Conservation (phyloP, 2,329 filamentous ascomycete genomes). For the Aspergillus alliaceus region DNA sequence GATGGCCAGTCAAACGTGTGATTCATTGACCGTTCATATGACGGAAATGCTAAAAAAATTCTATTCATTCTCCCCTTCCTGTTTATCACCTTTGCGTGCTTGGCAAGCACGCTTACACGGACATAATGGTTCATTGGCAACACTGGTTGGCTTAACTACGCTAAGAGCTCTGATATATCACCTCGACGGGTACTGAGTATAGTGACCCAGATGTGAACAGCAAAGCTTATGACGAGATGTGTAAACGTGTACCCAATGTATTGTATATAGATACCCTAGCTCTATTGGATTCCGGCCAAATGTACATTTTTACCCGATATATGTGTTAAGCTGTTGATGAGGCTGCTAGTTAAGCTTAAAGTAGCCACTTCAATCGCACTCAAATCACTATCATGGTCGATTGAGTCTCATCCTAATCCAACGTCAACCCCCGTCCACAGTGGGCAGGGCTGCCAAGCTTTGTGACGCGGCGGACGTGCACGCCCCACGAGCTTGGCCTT, state of each 20-base stretch:
- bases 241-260: slow-evolving; percentile 1
- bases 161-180: not conserved
- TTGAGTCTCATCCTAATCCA: not conserved
- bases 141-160: not conserved
- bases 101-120: not conserved
- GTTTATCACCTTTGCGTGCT: not conserved
- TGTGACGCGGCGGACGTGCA: not conserved
- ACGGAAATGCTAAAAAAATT: not conserved
- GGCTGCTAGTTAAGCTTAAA: not conserved
- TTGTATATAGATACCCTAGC: slow-evolving; percentile 25
- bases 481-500: not conserved
- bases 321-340: not conserved
- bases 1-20: slow-evolving; percentile 10
- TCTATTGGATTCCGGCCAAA: not conserved
- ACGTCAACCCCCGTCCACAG: too few relatives aligned
- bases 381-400: not conserved
- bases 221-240: not conserved
- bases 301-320: not conserved
- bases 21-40: not conserved
- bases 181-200: not conserved
- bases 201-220: not conserved
- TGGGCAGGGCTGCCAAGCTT: too few relatives aligned
- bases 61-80: too few relatives aligned
- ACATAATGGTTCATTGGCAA: not conserved
- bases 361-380: not conserved